A percentile compares a stretch with the other conserved stretches of the same genome.
Conservation (phyloP, 257 asterid genomes). For the Solanum etuberosum region DNA sequence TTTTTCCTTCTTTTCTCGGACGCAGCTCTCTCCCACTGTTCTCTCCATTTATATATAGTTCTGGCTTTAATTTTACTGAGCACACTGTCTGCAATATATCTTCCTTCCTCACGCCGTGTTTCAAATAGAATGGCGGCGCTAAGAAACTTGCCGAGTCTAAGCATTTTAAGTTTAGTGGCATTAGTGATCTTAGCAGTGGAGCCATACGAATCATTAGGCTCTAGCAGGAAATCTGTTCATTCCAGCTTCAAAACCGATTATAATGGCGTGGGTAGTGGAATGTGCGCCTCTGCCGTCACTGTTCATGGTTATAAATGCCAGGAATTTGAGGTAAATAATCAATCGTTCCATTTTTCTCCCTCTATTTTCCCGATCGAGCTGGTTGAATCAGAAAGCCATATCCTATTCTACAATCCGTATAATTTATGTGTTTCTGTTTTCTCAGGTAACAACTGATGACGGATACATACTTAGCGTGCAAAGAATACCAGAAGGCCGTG, state of each 20-base stretch:
- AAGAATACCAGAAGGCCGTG: slow-evolving; percentile 29
- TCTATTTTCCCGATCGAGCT: not conserved
- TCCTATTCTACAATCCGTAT: not conserved
- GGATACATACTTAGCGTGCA: slow-evolving; percentile 38
- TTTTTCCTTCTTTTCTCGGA: not conserved
- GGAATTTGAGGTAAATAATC: slow-evolving; percentile 36
- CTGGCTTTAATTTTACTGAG: not conserved
- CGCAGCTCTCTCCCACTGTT: not conserved
- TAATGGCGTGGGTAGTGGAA: slow-evolving; percentile 14
- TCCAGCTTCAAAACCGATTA: not conserved
- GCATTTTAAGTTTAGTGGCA: slow-evolving; percentile 4
- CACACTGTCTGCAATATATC: not conserved
- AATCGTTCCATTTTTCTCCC: not conserved
- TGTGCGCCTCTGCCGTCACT: slow-evolving; percentile 42
- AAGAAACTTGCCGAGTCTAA: not conserved
- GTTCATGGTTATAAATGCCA: slow-evolving; percentile 59
- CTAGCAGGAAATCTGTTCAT: slow-evolving; percentile 13
- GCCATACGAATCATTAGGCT: slow-evolving; percentile 23
- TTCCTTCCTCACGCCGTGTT: not conserved
- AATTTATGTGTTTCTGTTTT: not conserved
- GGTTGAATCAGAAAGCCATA: not conserved
- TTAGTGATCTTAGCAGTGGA: not conserved
- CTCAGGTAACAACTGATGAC: slow-evolving; percentile 33
- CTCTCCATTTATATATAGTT: not conserved
- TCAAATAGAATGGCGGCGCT: slow-evolving; percentile 17